A percentile compares a stretch with the other conserved stretches of the same genome.
Conservation (phyloP, 495 filamentous ascomycete species). For the Apodospora peruviana region DNA sequence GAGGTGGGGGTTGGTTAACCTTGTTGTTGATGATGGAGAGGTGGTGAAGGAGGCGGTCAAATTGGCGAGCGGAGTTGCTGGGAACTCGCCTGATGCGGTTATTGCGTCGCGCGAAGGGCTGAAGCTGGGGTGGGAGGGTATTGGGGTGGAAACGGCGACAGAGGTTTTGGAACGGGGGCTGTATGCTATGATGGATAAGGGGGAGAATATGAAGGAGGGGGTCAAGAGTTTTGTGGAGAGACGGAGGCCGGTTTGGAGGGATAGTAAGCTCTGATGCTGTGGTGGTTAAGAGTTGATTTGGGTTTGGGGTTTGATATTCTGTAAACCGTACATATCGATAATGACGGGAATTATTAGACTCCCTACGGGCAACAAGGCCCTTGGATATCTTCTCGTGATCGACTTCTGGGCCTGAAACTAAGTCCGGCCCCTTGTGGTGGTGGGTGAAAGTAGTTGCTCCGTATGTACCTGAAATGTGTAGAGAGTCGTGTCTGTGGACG, state of each 20-base stretch:
- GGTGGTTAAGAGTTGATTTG: neutral
- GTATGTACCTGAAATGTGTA: no score
- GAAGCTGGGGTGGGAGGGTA: conserved; percentile 55
- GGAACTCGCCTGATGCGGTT: conserved; percentile 68
- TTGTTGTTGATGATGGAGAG: conserved; percentile 47
- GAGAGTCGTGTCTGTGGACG: no score
- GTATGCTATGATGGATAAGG: conserved; percentile 55
- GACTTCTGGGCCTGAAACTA: no score
- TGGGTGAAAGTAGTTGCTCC: no score
- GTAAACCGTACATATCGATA: neutral
- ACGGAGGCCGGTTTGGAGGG: conserved; percentile 63
- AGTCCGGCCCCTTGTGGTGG: no score
- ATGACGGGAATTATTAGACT: neutral
- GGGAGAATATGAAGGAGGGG: conserved; percentile 74
- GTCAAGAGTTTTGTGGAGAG: conserved; percentile 76
- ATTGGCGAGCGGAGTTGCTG: conserved; percentile 48
- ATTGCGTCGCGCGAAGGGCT: conserved; percentile 64
- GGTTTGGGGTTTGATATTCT: neutral
- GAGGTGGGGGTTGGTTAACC: conserved; percentile 71
- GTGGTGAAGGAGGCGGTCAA: conserved; percentile 50
- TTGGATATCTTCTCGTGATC: no score
- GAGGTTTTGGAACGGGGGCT: conserved; percentile 50
- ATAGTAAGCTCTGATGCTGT: conserved; percentile 58
- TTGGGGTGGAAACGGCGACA: conserved; percentile 59
- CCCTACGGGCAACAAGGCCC: no score